These are phyloP conservation scores for Trichosporon sp. DNA, from an alignment of 1,284 basidiomycete species.

Conservation along the genomic window DNA sequence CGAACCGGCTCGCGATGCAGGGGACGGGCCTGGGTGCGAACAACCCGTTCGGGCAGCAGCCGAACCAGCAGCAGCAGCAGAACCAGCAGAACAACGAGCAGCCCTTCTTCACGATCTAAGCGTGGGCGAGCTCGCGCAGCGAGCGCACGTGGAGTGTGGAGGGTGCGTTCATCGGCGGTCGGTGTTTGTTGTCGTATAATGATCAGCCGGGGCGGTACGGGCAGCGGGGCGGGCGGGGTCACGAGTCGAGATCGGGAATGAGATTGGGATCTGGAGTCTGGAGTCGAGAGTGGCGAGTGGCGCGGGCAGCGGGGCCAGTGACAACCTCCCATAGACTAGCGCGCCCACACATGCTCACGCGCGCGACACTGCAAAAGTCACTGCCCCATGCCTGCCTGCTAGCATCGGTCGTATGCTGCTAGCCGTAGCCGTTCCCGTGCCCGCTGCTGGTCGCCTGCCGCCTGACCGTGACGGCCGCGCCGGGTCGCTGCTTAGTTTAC, in stretches of 20 bases:
- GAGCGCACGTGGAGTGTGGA: background rate
- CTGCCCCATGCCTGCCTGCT: background rate
- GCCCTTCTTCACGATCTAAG: conserved; percentile 74
- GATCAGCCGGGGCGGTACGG: too few species aligned
- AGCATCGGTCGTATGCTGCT: too few species aligned
- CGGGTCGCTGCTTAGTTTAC: background rate
- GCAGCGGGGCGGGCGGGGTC: too few species aligned
- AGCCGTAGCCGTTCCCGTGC: too few species aligned
- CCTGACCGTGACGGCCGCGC: background rate
- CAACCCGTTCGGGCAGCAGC: conserved; percentile 68
- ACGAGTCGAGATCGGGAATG: too few species aligned
- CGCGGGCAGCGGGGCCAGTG: too few species aligned
- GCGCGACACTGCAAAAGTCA: background rate
- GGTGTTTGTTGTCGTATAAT: background rate
- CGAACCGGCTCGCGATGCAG: conserved; percentile 59
- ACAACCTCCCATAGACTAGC: too few species aligned
- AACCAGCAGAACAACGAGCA: conserved; percentile 56
- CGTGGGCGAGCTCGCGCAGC: background rate
- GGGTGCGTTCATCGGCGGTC: background rate
- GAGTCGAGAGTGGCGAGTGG: too few species aligned
- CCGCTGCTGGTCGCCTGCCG: background rate
- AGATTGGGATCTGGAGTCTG: too few species aligned
- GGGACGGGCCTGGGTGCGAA: conserved; percentile 57
- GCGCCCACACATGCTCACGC: too few species aligned
- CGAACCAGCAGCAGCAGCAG: conserved; percentile 41